Percentiles rank a stretch among this genome's conserved stretches.
Evolutionary conservation across 345 rosid genomes (phyloP).

Genomic region (Mangifera indica): DNA sequence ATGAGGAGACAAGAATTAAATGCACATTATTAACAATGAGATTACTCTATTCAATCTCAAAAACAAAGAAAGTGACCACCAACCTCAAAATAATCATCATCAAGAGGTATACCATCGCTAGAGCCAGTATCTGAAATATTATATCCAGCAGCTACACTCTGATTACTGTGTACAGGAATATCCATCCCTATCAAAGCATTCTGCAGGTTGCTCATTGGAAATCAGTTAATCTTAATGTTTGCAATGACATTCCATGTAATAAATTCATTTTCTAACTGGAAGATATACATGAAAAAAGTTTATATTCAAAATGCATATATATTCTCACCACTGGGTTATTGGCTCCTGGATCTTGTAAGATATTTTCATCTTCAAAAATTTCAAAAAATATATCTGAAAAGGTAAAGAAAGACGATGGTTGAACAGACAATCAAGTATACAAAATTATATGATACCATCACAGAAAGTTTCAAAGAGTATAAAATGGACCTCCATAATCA

Average conservation of each 20-base stretch:
- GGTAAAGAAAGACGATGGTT: constrained; percentile 13
- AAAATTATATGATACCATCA: not conserved
- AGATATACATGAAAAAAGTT: not conserved
- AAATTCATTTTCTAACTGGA: not conserved
- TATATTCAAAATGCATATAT: constrained; percentile 25
- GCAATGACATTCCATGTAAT: not conserved
- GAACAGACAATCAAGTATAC: constrained; percentile 5
- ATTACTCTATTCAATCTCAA: not conserved
- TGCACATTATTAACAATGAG: constrained; percentile 5
- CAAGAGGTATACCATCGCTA: constrained; percentile 47
- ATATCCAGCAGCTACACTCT: constrained; percentile 46
- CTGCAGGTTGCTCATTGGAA: constrained; percentile 39
- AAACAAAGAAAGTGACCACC: constrained; percentile 24
- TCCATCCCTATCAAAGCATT: constrained; percentile 84
- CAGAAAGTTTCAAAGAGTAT: constrained; percentile 13
- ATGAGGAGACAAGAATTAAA: constrained; percentile 21
- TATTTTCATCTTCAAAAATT: constrained; percentile 68
- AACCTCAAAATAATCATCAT: constrained; percentile 80
- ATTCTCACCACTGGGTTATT: constrained; percentile 88
- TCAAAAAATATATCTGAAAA: constrained; percentile 79
- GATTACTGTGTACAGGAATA: constrained; percentile 55
- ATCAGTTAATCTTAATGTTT: constrained; percentile 4
- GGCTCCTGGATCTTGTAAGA: constrained; percentile 82
- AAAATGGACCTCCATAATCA: constrained; percentile 82
- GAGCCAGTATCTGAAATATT: constrained; percentile 45